Conservation (phyloP, 768 basidiomycete genomes). For the Boletus bicolor region DNA sequence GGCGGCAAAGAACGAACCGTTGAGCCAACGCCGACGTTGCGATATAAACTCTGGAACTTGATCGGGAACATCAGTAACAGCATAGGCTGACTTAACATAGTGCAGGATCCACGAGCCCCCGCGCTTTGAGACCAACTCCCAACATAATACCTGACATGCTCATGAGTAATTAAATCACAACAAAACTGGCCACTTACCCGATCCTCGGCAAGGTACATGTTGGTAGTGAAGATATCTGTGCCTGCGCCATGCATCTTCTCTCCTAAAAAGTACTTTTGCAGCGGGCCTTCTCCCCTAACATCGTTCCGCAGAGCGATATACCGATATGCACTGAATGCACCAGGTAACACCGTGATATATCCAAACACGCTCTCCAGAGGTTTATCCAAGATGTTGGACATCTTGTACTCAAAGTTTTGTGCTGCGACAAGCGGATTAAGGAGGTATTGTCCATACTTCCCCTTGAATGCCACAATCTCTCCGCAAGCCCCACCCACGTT, state of each 20-base stretch:
- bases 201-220: conserved; percentile 96
- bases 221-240: conserved; percentile 90
- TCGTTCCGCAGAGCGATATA: conserved; percentile 94
- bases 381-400: conserved; percentile 91
- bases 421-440: conserved; percentile 86
- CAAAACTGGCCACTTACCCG: conserved; percentile 41
- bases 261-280: conserved; percentile 96
- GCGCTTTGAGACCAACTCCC: conserved; percentile 96
- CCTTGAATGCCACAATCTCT: conserved; percentile 93
- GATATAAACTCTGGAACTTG: conserved; percentile 93
- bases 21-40: conserved; percentile 94
- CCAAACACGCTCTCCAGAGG: conserved; percentile 88
- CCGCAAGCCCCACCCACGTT: conserved; percentile 93
- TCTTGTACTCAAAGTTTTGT: conserved; percentile 95
- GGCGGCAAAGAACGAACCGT: conserved; percentile 97
- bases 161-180: conserved; percentile 1
- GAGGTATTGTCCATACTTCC: conserved; percentile 73
- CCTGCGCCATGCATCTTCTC: conserved; percentile 91
- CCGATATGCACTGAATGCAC: conserved; percentile 88
- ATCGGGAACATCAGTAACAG: conserved; percentile 90
- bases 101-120: conserved; percentile 89
- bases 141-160: conserved; percentile 74
- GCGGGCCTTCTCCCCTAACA: conserved; percentile 72
- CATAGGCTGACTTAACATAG: conserved; percentile 94
- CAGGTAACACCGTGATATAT: conserved; percentile 91